phyloP scores from a whole-genome alignment of 2,329 filamentous ascomycete genomes.

The Bertia moriformis region DNA sequence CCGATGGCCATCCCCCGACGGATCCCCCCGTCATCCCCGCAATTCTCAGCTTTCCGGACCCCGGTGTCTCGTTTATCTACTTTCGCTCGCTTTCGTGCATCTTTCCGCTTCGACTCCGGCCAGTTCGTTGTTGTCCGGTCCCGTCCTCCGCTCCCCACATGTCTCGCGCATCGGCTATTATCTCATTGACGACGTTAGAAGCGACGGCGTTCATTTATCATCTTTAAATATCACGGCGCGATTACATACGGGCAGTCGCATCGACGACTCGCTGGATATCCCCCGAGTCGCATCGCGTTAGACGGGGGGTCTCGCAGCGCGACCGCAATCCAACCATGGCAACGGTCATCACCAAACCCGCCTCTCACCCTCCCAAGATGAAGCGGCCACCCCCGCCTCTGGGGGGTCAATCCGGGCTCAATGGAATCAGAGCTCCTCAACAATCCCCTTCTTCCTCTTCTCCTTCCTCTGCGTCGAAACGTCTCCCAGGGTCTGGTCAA shows the following conservation, averaged over 20 bases:
- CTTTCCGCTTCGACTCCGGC: not conserved
- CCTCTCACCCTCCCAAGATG: slow-evolving; percentile 36
- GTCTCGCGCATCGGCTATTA: slow-evolving; percentile 23
- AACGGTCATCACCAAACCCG: slow-evolving; percentile 12
- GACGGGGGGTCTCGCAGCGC: too few relatives aligned
- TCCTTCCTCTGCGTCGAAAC: slow-evolving; percentile 2
- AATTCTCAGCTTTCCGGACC: not conserved
- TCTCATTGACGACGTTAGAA: too few relatives aligned
- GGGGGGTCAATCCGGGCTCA: slow-evolving; percentile 43
- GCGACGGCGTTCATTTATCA: slow-evolving; percentile 12
- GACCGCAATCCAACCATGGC: too few relatives aligned
- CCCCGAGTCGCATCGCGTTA: too few relatives aligned
- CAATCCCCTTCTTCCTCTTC: slow-evolving; percentile 41
- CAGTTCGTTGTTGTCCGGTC: slow-evolving; percentile 10
- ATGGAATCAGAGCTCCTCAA: slow-evolving; percentile 40
- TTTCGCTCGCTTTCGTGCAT: not conserved
- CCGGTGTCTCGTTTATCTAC: not conserved
- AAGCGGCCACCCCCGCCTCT: slow-evolving; percentile 55
- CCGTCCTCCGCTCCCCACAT: slow-evolving; percentile 23
- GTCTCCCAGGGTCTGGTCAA: slow-evolving; percentile 2
- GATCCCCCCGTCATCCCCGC: not conserved
- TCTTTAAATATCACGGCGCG: too few relatives aligned
- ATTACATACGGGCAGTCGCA: too few relatives aligned
- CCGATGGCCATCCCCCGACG: not conserved
- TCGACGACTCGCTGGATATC: too few relatives aligned